phyloP scores from a whole-genome alignment of 2,329 filamentous ascomycete genomes.

The Bisporella sp. region DNA sequence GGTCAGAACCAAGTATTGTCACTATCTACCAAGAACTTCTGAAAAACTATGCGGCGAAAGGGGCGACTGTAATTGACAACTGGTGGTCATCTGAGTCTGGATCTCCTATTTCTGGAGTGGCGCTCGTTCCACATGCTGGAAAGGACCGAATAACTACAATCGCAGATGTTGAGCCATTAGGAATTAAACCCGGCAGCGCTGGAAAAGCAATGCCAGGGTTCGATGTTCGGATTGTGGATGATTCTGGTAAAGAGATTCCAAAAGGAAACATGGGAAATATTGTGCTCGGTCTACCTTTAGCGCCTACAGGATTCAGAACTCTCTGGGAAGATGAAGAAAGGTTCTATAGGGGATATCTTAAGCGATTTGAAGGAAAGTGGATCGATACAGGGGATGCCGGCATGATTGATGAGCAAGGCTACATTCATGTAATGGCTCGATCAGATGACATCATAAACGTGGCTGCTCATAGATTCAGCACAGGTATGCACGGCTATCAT shows the following conservation, averaged over 20 bases:
- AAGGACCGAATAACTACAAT: constrained; percentile 38
- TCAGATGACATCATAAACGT: constrained; percentile 90
- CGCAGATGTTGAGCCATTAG: constrained; percentile 39
- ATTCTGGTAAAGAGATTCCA: constrained; percentile 65
- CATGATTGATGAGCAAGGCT: constrained; percentile 69
- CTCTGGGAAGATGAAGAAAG: constrained; percentile 81
- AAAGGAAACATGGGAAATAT: constrained; percentile 83
- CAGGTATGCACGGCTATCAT: constrained; percentile 48
- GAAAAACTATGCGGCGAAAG: constrained; percentile 53
- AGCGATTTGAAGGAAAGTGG: constrained; percentile 75
- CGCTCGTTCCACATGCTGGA: constrained; percentile 56
- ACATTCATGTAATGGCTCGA: constrained; percentile 57
- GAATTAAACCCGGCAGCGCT: constrained; percentile 76
- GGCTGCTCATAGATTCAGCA: constrained; percentile 86
- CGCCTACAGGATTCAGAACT: constrained; percentile 78
- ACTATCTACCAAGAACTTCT: constrained; percentile 73
- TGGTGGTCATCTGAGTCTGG: constrained; percentile 71
- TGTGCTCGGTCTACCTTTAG: constrained; percentile 73
- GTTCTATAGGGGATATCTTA: constrained; percentile 80
- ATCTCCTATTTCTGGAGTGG: constrained; percentile 60
- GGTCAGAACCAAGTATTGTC: constrained; percentile 82
- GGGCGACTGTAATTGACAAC: constrained; percentile 60
- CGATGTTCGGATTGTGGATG: constrained; percentile 78
- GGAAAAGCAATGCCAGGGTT: constrained; percentile 91
- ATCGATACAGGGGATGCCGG: constrained; percentile 89